Evolutionary conservation across 2,329 filamentous ascomycete genomes (phyloP), one percentile per base, ranked within the genome.

Genomic region (Arthrocladium fulminans): DNA sequence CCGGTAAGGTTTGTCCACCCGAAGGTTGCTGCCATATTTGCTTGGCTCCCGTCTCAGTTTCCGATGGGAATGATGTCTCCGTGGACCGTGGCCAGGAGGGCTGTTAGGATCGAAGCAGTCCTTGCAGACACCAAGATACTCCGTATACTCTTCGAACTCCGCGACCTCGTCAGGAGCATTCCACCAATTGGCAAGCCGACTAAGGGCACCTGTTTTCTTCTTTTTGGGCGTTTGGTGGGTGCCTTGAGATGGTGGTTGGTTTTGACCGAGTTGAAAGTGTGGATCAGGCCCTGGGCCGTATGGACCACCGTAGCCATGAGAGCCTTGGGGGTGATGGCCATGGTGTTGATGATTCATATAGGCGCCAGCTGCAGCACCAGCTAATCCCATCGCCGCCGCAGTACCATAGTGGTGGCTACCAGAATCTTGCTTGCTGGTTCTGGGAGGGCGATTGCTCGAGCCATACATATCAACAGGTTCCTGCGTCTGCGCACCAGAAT

Each of bases 141-240:
- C 78, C 1, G 79, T 82, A 57, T 83, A 83, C 59, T 82, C 79
- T 61, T 83, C 80, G 66, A 80, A 83, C 59, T 75, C 75, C 15
- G 72, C 73, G 1, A 83, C 77, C n/a, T 79, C 80, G 53, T 83
- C 78, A 1, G 78, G 72, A 52, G 77, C 80, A 59, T 72, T 79
- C 75, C 75, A 81, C 69, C 74, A 83, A 57, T 77, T 75, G 32
- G 78, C 69, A 24, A 81, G 69, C 43, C 68, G 73, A 30, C 68
- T 69, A 1, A 83, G 66, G 0, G 80, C 75, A 0, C 78, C 78
- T 38, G 69, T 70, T 49, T 76, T 76, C 45, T 73, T 73, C 54
- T 77, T 75, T 35, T 67, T 61, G 50, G 63, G 48, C 10, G 34
- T 47, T 15, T 56, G 53, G 45, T 51, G 51, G 24, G 20, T 30